phyloP scores from a whole-genome alignment of 2,329 filamentous ascomycete species.

The Arthrobotrys sphaeroides region DNA sequence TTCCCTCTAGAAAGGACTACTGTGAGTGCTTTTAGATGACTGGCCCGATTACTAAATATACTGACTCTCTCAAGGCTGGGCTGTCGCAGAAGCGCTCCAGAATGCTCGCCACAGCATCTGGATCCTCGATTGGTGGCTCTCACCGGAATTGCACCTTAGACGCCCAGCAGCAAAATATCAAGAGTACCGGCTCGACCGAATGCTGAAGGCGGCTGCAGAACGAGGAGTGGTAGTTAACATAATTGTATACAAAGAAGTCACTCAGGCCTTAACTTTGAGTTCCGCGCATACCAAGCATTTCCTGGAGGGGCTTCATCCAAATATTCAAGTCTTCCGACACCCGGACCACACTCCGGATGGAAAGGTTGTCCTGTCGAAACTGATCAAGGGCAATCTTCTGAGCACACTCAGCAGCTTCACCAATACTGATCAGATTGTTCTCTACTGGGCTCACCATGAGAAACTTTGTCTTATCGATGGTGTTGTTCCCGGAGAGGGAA shows the following conservation, averaged over 20 bases:
- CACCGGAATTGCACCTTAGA: constrained; percentile 85
- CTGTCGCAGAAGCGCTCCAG: constrained; percentile 81
- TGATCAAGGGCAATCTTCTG: constrained; percentile 26
- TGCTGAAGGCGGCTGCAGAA: constrained; percentile 83
- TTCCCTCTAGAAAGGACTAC: constrained; percentile 44
- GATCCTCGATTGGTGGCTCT: constrained; percentile 92
- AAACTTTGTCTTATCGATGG: constrained; percentile 86
- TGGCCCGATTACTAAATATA: background rate
- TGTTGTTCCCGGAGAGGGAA: constrained; percentile 59
- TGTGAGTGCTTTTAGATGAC: constrained; percentile 20
- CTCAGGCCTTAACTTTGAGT: constrained; percentile 67
- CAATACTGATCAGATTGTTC: constrained; percentile 81
- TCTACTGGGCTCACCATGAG: constrained; percentile 95
- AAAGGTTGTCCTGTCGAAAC: constrained; percentile 43
- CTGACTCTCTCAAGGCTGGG: constrained; percentile 68
- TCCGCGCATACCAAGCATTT: constrained; percentile 77
- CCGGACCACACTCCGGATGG: constrained; percentile 73
- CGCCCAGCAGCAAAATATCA: constrained; percentile 81
- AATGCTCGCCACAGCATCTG: constrained; percentile 79
- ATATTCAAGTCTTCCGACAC: constrained; percentile 88
- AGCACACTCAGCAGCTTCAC: constrained; percentile 61
- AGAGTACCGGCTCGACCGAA: constrained; percentile 81
- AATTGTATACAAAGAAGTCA: constrained; percentile 92
- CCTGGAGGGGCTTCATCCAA: constrained; percentile 79
- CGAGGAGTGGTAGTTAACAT: constrained; percentile 84